These are phyloP conservation scores for Mortierella sp. DNA, from an alignment of 371 early-diverging fungal genomes.

Conservation along the genomic window DNA sequence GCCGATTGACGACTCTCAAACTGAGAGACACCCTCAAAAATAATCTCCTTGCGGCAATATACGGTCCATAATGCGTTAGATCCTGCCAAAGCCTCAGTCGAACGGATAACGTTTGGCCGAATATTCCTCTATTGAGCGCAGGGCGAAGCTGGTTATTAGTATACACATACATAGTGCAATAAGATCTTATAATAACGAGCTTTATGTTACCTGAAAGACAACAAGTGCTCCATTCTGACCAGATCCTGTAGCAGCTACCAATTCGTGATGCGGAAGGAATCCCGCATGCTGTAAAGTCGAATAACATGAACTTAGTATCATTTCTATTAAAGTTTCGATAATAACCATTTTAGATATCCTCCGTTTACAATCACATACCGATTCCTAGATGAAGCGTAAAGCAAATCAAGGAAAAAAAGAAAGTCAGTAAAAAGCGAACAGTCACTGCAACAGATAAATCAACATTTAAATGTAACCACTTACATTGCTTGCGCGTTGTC, in stretches of 20 bases:
- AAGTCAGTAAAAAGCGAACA: not conserved
- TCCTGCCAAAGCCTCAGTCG: constrained; percentile 72
- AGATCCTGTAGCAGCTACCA: constrained; percentile 87
- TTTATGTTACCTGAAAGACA: constrained; percentile 72
- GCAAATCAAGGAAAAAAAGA: not conserved
- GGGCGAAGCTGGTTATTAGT: no score
- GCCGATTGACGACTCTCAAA: constrained; percentile 50
- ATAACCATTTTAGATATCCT: not conserved
- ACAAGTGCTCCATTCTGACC: constrained; percentile 81
- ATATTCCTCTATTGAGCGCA: constrained; percentile 68
- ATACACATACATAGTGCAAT: not conserved
- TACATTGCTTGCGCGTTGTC: constrained; percentile 66
- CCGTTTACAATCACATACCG: constrained; percentile 14
- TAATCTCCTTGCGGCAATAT: constrained; percentile 66
- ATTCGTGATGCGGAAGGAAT: constrained; percentile 72
- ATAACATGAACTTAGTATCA: not conserved
- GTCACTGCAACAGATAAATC: not conserved
- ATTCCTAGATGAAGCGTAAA: constrained; percentile 12
- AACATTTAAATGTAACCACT: not conserved
- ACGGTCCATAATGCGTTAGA: constrained; percentile 79
- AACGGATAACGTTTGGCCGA: constrained; percentile 78
- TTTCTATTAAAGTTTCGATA: not conserved
- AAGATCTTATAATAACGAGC: not conserved
- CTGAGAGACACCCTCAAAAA: constrained; percentile 63
- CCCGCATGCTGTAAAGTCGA: constrained; percentile 34